phyloP scores from a whole-genome alignment of 2,329 filamentous ascomycete genomes.

The Monilinia polystroma region DNA sequence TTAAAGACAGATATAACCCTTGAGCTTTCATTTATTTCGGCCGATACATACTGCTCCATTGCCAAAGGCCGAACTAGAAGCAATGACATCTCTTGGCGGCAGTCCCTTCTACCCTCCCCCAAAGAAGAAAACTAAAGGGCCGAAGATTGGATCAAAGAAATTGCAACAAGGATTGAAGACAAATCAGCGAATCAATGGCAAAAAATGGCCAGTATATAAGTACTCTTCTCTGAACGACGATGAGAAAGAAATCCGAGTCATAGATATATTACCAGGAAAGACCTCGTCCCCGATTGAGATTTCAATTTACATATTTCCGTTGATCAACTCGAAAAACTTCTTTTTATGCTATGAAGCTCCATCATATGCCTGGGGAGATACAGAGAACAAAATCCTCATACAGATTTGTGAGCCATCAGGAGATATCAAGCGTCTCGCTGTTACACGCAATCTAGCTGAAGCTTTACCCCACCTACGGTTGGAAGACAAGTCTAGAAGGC shows the following conservation, averaged over 20 bases:
- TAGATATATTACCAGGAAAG: not conserved
- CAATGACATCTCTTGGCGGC: not conserved
- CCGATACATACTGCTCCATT: not conserved
- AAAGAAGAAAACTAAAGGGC: not conserved
- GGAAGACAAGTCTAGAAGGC: too few relatives aligned
- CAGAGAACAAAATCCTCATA: not conserved
- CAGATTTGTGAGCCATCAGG: not conserved
- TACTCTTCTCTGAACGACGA: not conserved
- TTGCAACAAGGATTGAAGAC: not conserved
- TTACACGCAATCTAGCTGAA: not conserved
- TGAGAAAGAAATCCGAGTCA: not conserved
- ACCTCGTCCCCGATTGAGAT: not conserved
- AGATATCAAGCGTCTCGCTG: not conserved
- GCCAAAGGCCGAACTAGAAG: not conserved
- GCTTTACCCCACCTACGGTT: too few relatives aligned
- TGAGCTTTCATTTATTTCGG: too few relatives aligned
- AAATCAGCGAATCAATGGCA: not conserved
- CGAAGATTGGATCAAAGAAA: not conserved
- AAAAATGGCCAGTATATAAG: not conserved
- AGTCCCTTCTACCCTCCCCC: not conserved
- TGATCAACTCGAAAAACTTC: not conserved
- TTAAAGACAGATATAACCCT: not conserved
- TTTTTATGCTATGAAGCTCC: not conserved
- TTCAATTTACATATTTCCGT: not conserved
- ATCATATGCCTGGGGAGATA: not conserved